Percentiles rank a stretch among this genome's conserved stretches.
phyloP scores from a whole-genome alignment of 2,329 filamentous ascomycete genomes.

The Sordariomycetes sp. region DNA sequence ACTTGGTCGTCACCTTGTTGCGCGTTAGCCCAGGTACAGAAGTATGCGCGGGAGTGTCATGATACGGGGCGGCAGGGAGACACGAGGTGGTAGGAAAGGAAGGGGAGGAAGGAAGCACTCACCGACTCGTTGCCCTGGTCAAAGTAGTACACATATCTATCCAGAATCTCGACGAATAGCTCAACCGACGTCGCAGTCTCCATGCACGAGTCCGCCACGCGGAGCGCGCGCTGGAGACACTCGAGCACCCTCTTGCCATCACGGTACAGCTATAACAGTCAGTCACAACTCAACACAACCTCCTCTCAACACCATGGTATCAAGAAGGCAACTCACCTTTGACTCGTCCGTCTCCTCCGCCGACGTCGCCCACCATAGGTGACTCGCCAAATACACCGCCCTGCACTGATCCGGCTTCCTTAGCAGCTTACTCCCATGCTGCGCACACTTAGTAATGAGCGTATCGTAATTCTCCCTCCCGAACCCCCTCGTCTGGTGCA shows the following conservation, averaged over 20 bases:
- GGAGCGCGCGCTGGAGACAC: constrained; percentile 85
- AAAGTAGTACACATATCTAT: constrained; percentile 98
- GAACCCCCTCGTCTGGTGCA: constrained; percentile 84
- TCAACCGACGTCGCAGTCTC: constrained; percentile 95
- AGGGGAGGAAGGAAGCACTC: constrained; percentile 9
- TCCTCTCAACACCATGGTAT: too few species aligned
- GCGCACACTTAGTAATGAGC: constrained; percentile 90
- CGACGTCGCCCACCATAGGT: constrained; percentile 95
- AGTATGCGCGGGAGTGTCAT: background rate
- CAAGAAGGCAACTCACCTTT: constrained; percentile 45
- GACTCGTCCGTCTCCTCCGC: constrained; percentile 55
- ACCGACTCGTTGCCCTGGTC: constrained; percentile 97
- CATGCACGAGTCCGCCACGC: constrained; percentile 98
- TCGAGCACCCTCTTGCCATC: constrained; percentile 95
- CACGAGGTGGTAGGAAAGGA: background rate
- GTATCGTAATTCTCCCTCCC: constrained; percentile 98
- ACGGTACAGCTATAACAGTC: constrained; percentile 63
- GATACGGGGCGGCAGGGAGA: background rate
- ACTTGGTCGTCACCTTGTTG: constrained; percentile 73
- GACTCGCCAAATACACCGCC: constrained; percentile 90
- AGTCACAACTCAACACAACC: background rate
- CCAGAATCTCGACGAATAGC: constrained; percentile 94
- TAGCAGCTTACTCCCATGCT: constrained; percentile 91
- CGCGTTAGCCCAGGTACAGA: background rate
- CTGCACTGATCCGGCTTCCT: constrained; percentile 98